Base-by-base conservation (phyloP, 1,284 basidiomycete genomes). In the Marasmius fiardii region DNA sequence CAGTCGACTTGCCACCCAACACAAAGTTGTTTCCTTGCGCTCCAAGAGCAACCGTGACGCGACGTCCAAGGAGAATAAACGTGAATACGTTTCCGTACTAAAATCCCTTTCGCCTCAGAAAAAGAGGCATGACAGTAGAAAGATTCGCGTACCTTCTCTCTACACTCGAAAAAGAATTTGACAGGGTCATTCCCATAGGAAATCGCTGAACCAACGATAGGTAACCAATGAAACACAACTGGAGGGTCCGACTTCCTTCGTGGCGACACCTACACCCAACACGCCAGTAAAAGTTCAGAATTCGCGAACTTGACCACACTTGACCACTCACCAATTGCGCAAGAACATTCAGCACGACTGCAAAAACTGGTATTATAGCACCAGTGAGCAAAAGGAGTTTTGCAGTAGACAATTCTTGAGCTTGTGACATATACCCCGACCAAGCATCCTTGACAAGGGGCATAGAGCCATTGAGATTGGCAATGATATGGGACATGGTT, bases 11-110 rank as follows among this genome's bases (percentile, higher is more conserved):
- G 43, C 96, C 97, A 58, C 97, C 96, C 31, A 99, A 83, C 57
- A 98, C 79, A 62, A 98, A 89, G 75, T 98, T 95, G 71, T 92
- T 96, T 24, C 97, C 97, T 70, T 92, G 92, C 39, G 93, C 80
- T 35, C 95, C 93, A 24, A 99, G 81, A 1, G 94, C 90, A 54
- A 96, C 95, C 0, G 96, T 98, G 62, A 98, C 85, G 54, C 85
- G 86, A 58, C 93, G 85, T 44, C 96, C 96, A 44, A 98, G 76
- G 8, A 99, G 77, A 48, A 94, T 77, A 71, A 96, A 98, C 0
- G 96, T 97, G 75, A 98, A 99, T n/a, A 98, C 86, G 58, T 86
- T 73, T 56, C 85, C 87, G 60, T 87, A 81, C 85, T 88, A 37
- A 31, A 52, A 16, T 7, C 51, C 63, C 52, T 54, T 48, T 23